A percentile compares a stretch with the other conserved stretches of the same genome.
phyloP scores from a whole-genome alignment of 1,284 basidiomycete species.

The Marasmius fiardii region DNA sequence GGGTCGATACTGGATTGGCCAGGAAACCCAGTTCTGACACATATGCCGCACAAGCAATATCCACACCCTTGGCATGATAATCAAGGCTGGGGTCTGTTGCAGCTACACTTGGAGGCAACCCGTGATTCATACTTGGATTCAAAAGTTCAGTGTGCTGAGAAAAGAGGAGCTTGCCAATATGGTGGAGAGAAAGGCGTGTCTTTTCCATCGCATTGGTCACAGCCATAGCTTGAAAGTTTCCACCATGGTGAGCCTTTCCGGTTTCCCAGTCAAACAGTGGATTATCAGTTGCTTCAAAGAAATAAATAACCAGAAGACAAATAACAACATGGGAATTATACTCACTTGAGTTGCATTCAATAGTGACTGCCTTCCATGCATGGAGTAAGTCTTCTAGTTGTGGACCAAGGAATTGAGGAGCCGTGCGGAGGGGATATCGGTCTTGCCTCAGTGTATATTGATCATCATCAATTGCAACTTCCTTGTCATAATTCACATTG shows the following conservation, averaged over 20 bases:
- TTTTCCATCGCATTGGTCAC: slow-evolving; percentile 63
- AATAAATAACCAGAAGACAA: slow-evolving; percentile 10
- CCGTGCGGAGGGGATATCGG: slow-evolving; percentile 46
- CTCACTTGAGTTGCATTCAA: slow-evolving; percentile 63
- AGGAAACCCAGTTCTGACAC: slow-evolving; percentile 57
- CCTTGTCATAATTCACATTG: slow-evolving; percentile 37
- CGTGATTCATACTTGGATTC: slow-evolving; percentile 55
- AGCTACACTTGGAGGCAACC: slow-evolving; percentile 51
- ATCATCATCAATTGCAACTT: slow-evolving; percentile 36
- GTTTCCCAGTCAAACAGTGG: slow-evolving; percentile 50
- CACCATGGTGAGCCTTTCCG: slow-evolving; percentile 48
- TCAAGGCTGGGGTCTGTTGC: slow-evolving; percentile 53
- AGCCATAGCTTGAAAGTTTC: slow-evolving; percentile 62
- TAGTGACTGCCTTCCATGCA: slow-evolving; percentile 42
- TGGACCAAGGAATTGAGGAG: slow-evolving; percentile 59
- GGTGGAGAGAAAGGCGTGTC: slow-evolving; percentile 51
- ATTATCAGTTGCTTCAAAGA: slow-evolving; percentile 46
- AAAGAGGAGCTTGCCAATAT: slow-evolving; percentile 57
- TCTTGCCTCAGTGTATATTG: slow-evolving; percentile 51
- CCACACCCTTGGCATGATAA: slow-evolving; percentile 59
- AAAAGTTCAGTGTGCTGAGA: slow-evolving; percentile 60
- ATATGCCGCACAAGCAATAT: slow-evolving; percentile 57
- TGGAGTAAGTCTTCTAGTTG: slow-evolving; percentile 53
- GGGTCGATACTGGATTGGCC: slow-evolving; percentile 56
- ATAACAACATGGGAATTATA: not conserved